Evolutionary conservation across 1,284 basidiomycete genomes (phyloP).

Genomic region (Ustilago sp.): DNA sequence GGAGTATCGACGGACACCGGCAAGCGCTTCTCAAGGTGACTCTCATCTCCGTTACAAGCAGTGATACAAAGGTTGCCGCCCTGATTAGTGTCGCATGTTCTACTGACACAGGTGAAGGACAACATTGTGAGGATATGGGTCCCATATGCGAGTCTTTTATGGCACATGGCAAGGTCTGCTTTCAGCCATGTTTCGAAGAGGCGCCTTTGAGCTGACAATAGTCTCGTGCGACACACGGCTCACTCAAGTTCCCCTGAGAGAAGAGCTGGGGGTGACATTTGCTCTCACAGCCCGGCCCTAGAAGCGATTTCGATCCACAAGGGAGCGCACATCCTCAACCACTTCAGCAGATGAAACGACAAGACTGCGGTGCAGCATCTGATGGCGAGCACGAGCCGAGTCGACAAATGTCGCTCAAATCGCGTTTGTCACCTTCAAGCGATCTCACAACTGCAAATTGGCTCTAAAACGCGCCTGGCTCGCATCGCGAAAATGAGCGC

Average conservation of each 20-base stretch:
- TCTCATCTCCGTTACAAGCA: too few relatives aligned
- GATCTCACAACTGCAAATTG: background rate
- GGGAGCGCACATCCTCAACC: too few relatives aligned
- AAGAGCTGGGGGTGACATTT: too few relatives aligned
- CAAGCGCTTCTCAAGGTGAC: too few relatives aligned
- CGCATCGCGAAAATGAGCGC: conserved; percentile 9
- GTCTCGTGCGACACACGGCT: too few relatives aligned
- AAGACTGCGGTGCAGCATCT: background rate
- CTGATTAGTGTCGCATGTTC: background rate
- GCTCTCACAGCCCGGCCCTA: too few relatives aligned
- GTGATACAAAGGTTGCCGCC: too few relatives aligned
- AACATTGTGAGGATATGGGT: background rate
- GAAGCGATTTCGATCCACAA: too few relatives aligned
- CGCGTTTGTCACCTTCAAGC: background rate
- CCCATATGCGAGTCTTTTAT: background rate
- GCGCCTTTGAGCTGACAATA: too few relatives aligned
- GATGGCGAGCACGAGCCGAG: background rate
- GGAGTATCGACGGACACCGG: too few relatives aligned
- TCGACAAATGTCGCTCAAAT: background rate
- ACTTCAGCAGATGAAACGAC: too few relatives aligned
- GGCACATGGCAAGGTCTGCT: background rate
- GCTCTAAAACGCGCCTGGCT: background rate
- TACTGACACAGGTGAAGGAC: background rate
- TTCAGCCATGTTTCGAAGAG: background rate
- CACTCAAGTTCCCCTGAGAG: too few relatives aligned